phyloP scores from a whole-genome alignment of 139 green algal species.

The Tetratostichococcus sp. region DNA sequence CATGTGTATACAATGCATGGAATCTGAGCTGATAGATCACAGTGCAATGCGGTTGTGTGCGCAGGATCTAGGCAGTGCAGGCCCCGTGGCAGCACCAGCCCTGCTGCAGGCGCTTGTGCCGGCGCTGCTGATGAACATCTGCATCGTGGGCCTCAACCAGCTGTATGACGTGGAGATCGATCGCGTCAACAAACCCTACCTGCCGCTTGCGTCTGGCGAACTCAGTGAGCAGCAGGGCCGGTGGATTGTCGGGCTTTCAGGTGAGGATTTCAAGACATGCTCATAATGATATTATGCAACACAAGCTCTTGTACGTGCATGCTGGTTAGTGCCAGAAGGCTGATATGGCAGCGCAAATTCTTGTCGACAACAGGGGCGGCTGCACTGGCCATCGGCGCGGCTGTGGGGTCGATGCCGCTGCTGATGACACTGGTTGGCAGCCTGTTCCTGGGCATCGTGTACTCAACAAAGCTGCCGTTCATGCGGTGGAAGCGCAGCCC shows the following conservation, averaged over 20 bases:
- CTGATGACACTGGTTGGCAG: constrained; percentile 68
- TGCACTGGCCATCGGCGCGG: constrained; percentile 33
- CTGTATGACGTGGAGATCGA: constrained; percentile 82
- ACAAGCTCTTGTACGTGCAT: too few species aligned
- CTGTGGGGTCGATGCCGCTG: constrained; percentile 41
- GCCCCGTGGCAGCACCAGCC: background rate
- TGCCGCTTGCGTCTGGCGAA: constrained; percentile 88
- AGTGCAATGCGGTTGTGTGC: too few species aligned
- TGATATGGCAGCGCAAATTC: too few species aligned
- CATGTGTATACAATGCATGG: background rate
- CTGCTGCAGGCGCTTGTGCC: constrained; percentile 62
- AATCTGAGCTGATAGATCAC: too few species aligned
- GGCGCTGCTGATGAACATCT: constrained; percentile 90
- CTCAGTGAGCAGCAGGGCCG: constrained; percentile 52
- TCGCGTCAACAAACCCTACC: constrained; percentile 95
- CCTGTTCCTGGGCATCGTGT: constrained; percentile 80
- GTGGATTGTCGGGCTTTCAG: constrained; percentile 12
- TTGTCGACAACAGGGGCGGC: constrained; percentile 16
- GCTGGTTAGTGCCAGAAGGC: too few species aligned
- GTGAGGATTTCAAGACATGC: background rate
- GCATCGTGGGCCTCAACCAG: constrained; percentile 85
- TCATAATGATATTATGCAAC: too few species aligned
- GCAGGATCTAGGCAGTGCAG: constrained; percentile 2
- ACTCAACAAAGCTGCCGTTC: constrained; percentile 81
- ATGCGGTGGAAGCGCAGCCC: constrained; percentile 91